Base-by-base conservation (phyloP, 345 rosid genomes). In the Viola odorata region DNA sequence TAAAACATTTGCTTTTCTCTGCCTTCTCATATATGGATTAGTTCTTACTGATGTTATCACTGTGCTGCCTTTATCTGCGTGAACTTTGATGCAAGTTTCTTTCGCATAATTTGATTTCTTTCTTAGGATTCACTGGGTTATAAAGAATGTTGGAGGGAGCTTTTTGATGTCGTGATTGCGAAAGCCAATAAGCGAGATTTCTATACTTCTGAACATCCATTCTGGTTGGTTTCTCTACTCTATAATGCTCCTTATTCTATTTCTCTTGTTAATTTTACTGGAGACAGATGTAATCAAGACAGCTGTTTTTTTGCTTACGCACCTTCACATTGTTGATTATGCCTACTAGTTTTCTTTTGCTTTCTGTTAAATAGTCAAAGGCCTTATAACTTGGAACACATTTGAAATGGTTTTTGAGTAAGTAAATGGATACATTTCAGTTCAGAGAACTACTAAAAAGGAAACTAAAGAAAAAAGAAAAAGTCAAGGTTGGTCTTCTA, bases 161-260 rank as follows among this genome's bases (percentile, higher is more conserved):
- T 92, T 72, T 92, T 92, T 39, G 97, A 89, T 77, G 99, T 92
- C 57, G 95, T 89, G 55, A 92, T 92, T 77, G 99, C 95, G 39
- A 83, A 92, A 82, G 97, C 99, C 37, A 87, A 87, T 73, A 89
- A 92, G 75, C 99, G 96, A 56, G 91, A 88, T 1, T 89, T 92
- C 75, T 88, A 88, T 75, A 88, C 89, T 65, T 91, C 90, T 63
- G 91, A 89, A 75, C 96, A 86, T 64, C 96, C 91, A 37, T 91
- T 91, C 76, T 96, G 98, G 98, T 91, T 70, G 41, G 85, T 74
- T 15, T 61, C 50, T 42, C 41, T 41, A 44, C 42, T 60, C 37
- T 16, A 12, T 32, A 50, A 60, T 53, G 37, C 68, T 63, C 16
- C 53, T 15, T 52, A 38, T 59, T 49, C 48, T 23, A 23, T 23